Evolutionary conservation across 352 stramenopile species (phyloP).

Genomic region (Blastocystis sp.): DNA sequence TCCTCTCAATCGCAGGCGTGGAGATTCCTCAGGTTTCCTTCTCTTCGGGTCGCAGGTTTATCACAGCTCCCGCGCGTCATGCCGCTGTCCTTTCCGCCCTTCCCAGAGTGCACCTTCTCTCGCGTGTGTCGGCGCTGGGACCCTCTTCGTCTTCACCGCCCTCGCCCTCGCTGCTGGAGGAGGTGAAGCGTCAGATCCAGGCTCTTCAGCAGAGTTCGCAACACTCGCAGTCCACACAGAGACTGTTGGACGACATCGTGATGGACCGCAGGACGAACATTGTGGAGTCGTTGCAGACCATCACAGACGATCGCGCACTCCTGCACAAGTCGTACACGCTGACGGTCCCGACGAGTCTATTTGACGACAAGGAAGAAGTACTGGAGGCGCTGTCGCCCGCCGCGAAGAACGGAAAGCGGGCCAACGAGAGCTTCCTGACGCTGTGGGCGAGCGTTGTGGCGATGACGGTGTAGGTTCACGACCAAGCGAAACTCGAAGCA

Average conservation of each 20-base stretch:
- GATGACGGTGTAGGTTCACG: background rate
- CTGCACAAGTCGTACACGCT: background rate
- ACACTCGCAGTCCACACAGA: background rate
- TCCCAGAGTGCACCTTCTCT: background rate
- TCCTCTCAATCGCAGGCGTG: background rate
- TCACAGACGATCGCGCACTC: background rate
- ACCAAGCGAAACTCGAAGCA: background rate
- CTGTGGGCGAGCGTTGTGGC: background rate
- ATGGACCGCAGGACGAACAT: background rate
- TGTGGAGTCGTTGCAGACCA: background rate
- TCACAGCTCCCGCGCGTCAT: background rate
- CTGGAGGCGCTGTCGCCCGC: background rate
- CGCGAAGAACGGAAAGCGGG: background rate
- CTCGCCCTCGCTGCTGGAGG: background rate
- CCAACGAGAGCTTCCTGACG: background rate
- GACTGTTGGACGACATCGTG: background rate
- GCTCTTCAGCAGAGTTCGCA: background rate
- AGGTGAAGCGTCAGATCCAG: background rate
- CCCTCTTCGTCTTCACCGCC: background rate
- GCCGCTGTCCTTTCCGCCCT: background rate
- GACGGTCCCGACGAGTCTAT: background rate
- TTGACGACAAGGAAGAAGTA: background rate
- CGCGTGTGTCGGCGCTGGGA: background rate
- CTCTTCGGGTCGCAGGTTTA: background rate
- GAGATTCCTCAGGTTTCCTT: constrained; percentile 4